Base-by-base conservation (phyloP, 1,139 yeast genomes). In the Candida sp. region DNA sequence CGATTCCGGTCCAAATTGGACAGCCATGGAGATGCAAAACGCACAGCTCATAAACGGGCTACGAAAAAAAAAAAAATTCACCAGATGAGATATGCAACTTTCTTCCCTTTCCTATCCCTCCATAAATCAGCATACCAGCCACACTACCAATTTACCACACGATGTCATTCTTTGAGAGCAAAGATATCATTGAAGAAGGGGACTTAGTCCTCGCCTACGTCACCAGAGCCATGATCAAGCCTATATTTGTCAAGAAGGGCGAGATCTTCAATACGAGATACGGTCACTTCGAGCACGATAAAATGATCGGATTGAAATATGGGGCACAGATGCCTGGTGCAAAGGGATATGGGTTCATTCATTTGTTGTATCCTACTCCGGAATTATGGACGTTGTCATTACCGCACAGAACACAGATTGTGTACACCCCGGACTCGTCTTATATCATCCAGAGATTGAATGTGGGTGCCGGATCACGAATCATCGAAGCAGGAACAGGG, bases 401-500 rank as follows among this genome's bases (percentile, higher is more conserved):
- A 46, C 98, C 99, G 1, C 99, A 96, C 67, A 80, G 99, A 67
- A 96, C 99, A 0, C 99, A 96, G 72, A 94, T 96, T 59, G 98
- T 96, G 0, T 96, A 96, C 66, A 90, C 98, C 0, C 97, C 97
- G 7, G 99, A 96, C 65, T 89, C 97, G 2, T 85, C 96, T 30
- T 94, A 91, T 63, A 92, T 96, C 51, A 81, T 89, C 57, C 97
- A 93, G 66, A 73, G 97, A 61, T 73, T 94, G 57, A 81, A 84
- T 45, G 86, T 96, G 48, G 73, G 83, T 9, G 84, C 90, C 23
- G 96, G 96, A 0, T 81, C 92, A 1, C 73, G 84, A 57, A 96
- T 94, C 11, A 87, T 96, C 48, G 99, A 96, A 69, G 97, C 98
- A 0, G 99, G 99, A 38, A 96, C 99, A 0, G 99, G 99, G 1